These are phyloP conservation scores for Russula dissimulans DNA, from an alignment of 768 basidiomycete species.

Conservation along the genomic window DNA sequence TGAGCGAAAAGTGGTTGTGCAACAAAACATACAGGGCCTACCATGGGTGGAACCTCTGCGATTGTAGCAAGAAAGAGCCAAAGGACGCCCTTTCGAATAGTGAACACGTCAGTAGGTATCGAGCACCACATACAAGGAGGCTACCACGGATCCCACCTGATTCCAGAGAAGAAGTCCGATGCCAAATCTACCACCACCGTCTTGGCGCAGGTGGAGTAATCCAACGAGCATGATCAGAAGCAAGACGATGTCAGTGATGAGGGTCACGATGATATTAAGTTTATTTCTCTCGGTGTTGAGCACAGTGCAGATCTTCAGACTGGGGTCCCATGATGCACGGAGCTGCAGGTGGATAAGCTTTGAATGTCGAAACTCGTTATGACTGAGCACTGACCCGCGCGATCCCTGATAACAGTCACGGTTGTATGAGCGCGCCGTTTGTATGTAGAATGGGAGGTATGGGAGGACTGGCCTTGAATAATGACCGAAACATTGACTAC, in stretches of 20 bases:
- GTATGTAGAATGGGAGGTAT: not conserved
- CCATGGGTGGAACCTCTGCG: not conserved
- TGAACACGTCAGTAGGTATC: not conserved
- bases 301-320: not conserved
- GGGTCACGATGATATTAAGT: not conserved
- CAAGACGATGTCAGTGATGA: not conserved
- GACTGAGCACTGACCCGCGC: not conserved
- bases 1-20: not conserved
- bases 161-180: not conserved
- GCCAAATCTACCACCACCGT: not conserved
- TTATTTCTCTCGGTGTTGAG: not conserved
- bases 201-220: not conserved
- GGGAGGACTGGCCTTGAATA: not conserved
- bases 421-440: too few relatives aligned
- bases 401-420: not conserved
- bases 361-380: not conserved
- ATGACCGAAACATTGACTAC: not conserved
- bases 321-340: not conserved
- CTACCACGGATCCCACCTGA: not conserved
- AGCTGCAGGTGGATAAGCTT: not conserved
- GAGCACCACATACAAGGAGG: not conserved
- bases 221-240: not conserved
- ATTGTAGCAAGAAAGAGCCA: not conserved
- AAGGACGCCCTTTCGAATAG: not conserved
- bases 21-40: not conserved